Percentiles rank a stretch among this genome's conserved stretches.
Conservation (phyloP, 352 stramenopile genomes). For the Nothophytophthora sp. region DNA sequence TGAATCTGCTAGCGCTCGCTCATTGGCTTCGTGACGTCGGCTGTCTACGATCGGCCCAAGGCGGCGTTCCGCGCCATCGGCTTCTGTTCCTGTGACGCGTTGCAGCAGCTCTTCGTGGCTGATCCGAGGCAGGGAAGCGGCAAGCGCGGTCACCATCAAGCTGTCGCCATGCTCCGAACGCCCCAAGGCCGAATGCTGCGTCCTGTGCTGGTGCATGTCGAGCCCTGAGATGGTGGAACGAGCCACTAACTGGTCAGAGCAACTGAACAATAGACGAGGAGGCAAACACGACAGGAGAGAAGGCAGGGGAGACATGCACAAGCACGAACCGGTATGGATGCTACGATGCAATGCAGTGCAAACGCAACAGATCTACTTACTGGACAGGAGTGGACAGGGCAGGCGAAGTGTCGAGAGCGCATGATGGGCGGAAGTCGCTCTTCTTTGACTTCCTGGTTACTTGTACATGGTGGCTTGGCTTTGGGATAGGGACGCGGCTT, state of each 20-base stretch:
- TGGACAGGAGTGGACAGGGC: background rate
- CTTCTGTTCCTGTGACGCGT: conserved; percentile 63
- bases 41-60: conserved; percentile 81
- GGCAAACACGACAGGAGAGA: background rate
- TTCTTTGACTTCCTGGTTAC: background rate
- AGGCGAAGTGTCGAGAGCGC: too few species aligned
- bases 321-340: background rate
- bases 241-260: background rate
- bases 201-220: conserved; percentile 38
- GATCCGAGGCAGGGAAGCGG: conserved; percentile 2
- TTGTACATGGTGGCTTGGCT: background rate
- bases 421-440: too few species aligned
- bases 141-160: conserved; percentile 13
- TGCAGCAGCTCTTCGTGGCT: conserved; percentile 62
- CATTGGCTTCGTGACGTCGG: conserved; percentile 70
- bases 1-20: conserved; percentile 33
- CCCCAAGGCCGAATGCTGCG: conserved; percentile 52
- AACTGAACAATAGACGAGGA: background rate
- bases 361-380: conserved; percentile 5
- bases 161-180: conserved; percentile 53
- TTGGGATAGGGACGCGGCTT: too few species aligned
- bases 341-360: background rate
- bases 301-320: background rate
- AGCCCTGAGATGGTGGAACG: too few species aligned
- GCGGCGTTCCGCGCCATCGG: conserved; percentile 56